Base-by-base conservation (phyloP, 1,284 basidiomycete species). In the Fomes fomentarius region DNA sequence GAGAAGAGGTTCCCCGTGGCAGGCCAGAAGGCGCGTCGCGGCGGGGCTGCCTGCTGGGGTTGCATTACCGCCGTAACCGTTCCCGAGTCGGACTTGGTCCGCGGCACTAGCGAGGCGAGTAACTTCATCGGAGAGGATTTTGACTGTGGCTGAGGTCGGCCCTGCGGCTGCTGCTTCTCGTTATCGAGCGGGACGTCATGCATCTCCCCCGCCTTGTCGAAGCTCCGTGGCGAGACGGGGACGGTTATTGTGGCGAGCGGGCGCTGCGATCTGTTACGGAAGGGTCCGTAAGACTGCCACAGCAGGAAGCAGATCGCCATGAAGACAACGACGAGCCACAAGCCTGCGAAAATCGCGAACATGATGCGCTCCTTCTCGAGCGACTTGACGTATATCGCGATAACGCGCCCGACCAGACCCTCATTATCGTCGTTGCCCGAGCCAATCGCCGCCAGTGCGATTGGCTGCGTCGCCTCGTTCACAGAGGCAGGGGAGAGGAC, bases 341-440 rank as follows among this genome's bases (percentile, higher is more conserved):
- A 74, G 0, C 75, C 87, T 53, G 96, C 78, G 74, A 97, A 90
- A 56, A 94, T 77, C 2, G 72, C 70, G 71, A 96, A 97, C 79
- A 95, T 91, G 52, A 89, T 69, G 25, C 87, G 83, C 71, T 97
- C 93, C 69, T 89, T 87, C 71, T 84, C 78, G 57, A 98, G 76
- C 12, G 85, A 82, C 17, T 74, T 73, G 21, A 87, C 81, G 67
- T 97, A 98, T 17, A 82, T 77, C 28, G 80, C 74, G 59, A 97
- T 82, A 48, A 98, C 74, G 47, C 80, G 79, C 9, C 85, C 88
- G 28, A 96, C 77, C 47, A 96, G 76, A 5, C 94, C 91, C 3
- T 71, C 60, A 48, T 78, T 73, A 56, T 82, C 75, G 26, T 78
- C 78, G 50, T 74, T 69, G 8, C 76, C 74, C 19, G 81, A 81